Evolutionary conservation across 2,329 filamentous ascomycete genomes (phyloP).

Genomic region (Lachnellula suecica): DNA sequence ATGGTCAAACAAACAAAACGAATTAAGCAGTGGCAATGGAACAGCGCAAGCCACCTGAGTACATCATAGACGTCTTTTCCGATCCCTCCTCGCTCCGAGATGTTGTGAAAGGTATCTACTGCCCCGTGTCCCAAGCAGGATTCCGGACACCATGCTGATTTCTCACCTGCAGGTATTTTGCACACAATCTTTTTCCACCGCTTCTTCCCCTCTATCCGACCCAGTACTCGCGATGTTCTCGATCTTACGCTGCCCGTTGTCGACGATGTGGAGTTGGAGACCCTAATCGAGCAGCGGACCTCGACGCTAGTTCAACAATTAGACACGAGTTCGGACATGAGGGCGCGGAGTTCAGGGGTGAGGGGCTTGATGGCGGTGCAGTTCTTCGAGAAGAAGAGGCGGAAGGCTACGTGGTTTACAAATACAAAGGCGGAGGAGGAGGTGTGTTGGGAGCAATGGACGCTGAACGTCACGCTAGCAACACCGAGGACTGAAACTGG

Average conservation of each 20-base stretch:
- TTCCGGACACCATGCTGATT: constrained; percentile 6
- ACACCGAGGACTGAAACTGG: constrained; percentile 86
- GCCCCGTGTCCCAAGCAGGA: background rate
- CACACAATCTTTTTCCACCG: constrained; percentile 99
- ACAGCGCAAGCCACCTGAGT: constrained; percentile 72
- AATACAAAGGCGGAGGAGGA: constrained; percentile 81
- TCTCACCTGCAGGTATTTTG: constrained; percentile 65
- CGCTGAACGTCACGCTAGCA: constrained; percentile 87
- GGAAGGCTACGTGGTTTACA: constrained; percentile 78
- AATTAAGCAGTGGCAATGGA: constrained; percentile 57
- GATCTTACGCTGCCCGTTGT: constrained; percentile 89
- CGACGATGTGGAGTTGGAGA: constrained; percentile 86
- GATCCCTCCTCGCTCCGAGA: constrained; percentile 89
- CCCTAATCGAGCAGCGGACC: constrained; percentile 86
- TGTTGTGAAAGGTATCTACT: constrained; percentile 76
- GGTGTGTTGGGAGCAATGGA: constrained; percentile 97
- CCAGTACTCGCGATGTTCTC: constrained; percentile 82
- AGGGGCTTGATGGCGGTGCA: constrained; percentile 81
- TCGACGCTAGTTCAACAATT: constrained; percentile 78
- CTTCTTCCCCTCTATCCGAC: constrained; percentile 85
- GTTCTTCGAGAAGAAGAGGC: constrained; percentile 90
- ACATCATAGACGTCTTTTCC: constrained; percentile 90
- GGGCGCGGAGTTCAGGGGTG: constrained; percentile 50
- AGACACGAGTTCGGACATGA: constrained; percentile 52
- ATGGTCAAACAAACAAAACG: constrained; percentile 16